Evolutionary conservation across 805 yeast genomes (phyloP).

Genomic region (Ogataea zsoltii): DNA sequence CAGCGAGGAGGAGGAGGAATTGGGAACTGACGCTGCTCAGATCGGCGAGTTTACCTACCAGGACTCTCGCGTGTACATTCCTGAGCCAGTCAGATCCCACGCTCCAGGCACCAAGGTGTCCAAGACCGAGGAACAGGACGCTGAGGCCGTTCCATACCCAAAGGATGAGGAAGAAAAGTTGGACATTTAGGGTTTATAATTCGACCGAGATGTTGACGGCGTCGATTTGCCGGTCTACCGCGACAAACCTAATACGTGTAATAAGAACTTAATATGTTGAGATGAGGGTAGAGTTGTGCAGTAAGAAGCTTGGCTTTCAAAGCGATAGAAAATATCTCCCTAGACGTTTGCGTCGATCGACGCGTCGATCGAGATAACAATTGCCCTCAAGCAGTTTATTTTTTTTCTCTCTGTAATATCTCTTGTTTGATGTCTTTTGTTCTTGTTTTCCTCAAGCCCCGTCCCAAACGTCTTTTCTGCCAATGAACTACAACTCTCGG

Average conservation of each 20-base stretch:
- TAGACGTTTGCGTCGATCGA: slow-evolving; percentile 2
- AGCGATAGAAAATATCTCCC: too few species aligned
- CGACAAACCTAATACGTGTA: too few species aligned
- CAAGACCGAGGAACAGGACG: slow-evolving; percentile 24
- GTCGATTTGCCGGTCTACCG: neutral
- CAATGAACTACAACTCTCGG: slow-evolving; percentile 25
- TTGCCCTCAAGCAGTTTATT: too few species aligned
- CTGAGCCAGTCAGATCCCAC: slow-evolving; percentile 75
- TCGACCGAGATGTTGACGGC: neutral
- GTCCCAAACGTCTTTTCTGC: neutral
- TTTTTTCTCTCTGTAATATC: too few species aligned
- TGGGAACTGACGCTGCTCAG: slow-evolving; percentile 87
- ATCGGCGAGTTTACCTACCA: slow-evolving; percentile 85
- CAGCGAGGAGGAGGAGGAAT: slow-evolving; percentile 80
- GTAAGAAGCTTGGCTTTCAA: too few species aligned
- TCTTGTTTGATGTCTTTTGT: neutral
- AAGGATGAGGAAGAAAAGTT: slow-evolving; percentile 31
- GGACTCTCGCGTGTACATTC: slow-evolving; percentile 65
- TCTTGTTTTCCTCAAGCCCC: neutral
- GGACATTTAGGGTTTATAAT: slow-evolving; percentile 10
- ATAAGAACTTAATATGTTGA: too few species aligned
- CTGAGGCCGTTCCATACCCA: slow-evolving; percentile 33
- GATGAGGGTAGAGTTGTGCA: neutral
- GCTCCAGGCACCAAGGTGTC: slow-evolving; percentile 21
- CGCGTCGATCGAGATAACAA: slow-evolving; percentile 1